Evolutionary conservation across 257 asterid genomes (phyloP).

Genomic region (Solanum pennellii): DNA sequence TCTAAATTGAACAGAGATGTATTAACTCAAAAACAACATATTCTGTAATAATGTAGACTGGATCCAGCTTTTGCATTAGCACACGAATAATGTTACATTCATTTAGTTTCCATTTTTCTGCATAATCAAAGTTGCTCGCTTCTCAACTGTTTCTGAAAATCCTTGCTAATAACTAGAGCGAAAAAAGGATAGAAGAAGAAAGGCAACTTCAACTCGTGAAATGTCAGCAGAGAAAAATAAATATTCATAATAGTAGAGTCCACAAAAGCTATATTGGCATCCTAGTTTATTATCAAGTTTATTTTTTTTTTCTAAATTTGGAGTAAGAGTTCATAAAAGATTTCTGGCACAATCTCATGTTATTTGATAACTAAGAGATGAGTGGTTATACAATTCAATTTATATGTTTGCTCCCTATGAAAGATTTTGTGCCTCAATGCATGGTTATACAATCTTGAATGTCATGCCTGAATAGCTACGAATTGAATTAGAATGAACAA

Average conservation of each 20-base stretch:
- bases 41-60: background rate
- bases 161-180: background rate
- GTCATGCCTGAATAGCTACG: background rate
- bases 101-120: background rate
- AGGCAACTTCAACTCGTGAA: background rate
- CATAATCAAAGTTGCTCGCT: background rate
- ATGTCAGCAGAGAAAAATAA: background rate
- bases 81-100: background rate
- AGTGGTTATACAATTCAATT: background rate
- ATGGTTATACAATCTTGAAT: background rate
- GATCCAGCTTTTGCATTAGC: background rate
- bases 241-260: background rate
- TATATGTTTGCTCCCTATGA: background rate
- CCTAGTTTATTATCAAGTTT: background rate
- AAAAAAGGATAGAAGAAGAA: background rate
- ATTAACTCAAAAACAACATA: background rate
- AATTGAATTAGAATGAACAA: background rate
- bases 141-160: no score
- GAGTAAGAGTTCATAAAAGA: background rate
- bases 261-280: conserved; percentile 32
- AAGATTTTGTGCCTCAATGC: background rate
- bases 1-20: background rate
- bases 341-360: background rate
- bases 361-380: background rate
- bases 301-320: background rate